Conservation (phyloP, 176 grass and related monocot genomes). For the Triticum turgidum region DNA sequence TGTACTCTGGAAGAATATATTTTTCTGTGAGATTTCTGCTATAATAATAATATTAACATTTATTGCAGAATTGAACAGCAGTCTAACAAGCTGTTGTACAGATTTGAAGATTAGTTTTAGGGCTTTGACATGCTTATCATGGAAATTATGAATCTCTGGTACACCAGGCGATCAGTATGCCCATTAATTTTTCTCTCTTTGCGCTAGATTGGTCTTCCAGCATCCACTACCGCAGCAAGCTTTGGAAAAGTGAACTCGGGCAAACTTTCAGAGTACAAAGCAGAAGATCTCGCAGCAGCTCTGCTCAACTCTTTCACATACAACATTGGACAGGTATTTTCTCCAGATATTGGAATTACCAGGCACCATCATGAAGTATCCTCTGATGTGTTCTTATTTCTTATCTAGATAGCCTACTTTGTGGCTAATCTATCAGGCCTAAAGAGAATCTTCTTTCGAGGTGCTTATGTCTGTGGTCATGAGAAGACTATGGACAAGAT, state of each 20-base stretch:
- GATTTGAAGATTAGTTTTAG: not conserved
- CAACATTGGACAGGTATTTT: constrained; percentile 90
- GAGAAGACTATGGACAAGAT: constrained; percentile 98
- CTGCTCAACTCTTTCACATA: constrained; percentile 91
- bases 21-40: not conserved
- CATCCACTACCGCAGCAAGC: constrained; percentile 89
- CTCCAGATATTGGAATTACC: not conserved
- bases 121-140: constrained; percentile 1
- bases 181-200: constrained; percentile 34
- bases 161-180: not conserved
- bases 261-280: constrained; percentile 86
- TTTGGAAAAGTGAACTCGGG: constrained; percentile 95
- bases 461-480: constrained; percentile 91
- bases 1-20: not conserved
- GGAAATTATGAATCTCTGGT: not conserved
- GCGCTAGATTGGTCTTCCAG: constrained; percentile 86
- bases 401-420: constrained; percentile 90
- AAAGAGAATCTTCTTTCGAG: constrained; percentile 95
- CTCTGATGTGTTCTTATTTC: constrained; percentile 6
- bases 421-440: constrained; percentile 93
- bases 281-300: constrained; percentile 91
- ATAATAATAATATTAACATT: not conserved
- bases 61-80: not conserved
- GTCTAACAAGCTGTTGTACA: not conserved
- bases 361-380: not conserved